Evolutionary conservation across 495 filamentous ascomycete genomes (phyloP).

Genomic region (Annulohypoxylon maeteangense): DNA sequence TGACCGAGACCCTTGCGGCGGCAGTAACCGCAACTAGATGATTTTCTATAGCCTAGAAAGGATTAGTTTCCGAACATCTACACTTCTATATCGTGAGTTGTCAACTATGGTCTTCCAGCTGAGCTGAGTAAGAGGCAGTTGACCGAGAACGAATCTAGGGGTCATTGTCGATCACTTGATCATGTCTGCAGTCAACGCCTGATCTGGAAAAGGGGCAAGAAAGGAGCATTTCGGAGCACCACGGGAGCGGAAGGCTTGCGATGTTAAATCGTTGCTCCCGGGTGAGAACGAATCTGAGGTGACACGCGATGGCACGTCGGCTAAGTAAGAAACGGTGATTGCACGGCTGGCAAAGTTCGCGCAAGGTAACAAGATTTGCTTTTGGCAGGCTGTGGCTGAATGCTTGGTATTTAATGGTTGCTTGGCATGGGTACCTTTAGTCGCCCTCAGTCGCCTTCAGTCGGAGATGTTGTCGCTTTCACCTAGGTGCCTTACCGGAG

Average conservation of each 20-base stretch:
- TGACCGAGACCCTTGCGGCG: slow-evolving; percentile 52
- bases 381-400: slow-evolving; percentile 34
- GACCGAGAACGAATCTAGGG: slow-evolving; percentile 8
- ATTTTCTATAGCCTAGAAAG: slow-evolving; percentile 58
- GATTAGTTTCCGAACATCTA: slow-evolving; percentile 33
- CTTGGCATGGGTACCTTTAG: slow-evolving; percentile 30
- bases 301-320: slow-evolving; percentile 39
- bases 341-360: slow-evolving; percentile 26
- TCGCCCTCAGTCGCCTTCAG: slow-evolving; percentile 8
- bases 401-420: slow-evolving; percentile 28
- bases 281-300: slow-evolving; percentile 24
- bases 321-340: slow-evolving; percentile 23
- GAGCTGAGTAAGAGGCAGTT: slow-evolving; percentile 29
- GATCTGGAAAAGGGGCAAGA: slow-evolving; percentile 19
- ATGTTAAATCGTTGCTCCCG: slow-evolving; percentile 16
- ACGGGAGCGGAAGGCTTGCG: slow-evolving; percentile 17
- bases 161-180: slow-evolving; percentile 35
- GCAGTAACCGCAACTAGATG: slow-evolving; percentile 65
- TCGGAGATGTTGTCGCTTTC: slow-evolving; percentile 7
- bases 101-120: background rate
- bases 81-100: slow-evolving; percentile 15
- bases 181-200: slow-evolving; percentile 18
- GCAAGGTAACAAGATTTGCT: slow-evolving; percentile 17
- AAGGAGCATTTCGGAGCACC: slow-evolving; percentile 23
- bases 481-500: slow-evolving; percentile 27